Evolutionary conservation across 1,284 basidiomycete genomes (phyloP).

Genomic region (Bondarzewia mesenterica): DNA sequence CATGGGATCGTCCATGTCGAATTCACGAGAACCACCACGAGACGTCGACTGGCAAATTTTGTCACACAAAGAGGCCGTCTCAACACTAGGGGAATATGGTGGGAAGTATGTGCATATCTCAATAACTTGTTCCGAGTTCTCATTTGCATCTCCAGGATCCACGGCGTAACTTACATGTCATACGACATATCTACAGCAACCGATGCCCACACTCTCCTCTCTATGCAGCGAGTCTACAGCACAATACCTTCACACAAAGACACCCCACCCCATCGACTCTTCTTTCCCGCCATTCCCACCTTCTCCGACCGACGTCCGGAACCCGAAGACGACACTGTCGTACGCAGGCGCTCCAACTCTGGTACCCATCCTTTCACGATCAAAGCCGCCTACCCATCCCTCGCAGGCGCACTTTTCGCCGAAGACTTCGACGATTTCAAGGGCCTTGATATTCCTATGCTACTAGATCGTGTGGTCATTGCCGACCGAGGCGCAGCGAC

Average conservation of each 20-base stretch:
- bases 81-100: constrained; percentile 20
- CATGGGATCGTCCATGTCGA: constrained; percentile 38
- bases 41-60: constrained; percentile 50
- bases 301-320: constrained; percentile 47
- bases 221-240: constrained; percentile 74
- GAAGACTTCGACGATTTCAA: constrained; percentile 75
- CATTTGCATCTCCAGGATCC: constrained; percentile 33
- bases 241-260: constrained; percentile 42
- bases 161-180: constrained; percentile 49
- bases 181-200: constrained; percentile 30
- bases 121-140: constrained; percentile 2
- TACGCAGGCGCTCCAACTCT: constrained; percentile 37
- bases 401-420: constrained; percentile 50
- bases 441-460: constrained; percentile 56
- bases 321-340: constrained; percentile 34
- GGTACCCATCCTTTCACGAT: constrained; percentile 58
- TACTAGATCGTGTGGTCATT: constrained; percentile 71
- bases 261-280: constrained; percentile 60
- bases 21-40: constrained; percentile 35
- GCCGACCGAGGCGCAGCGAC: constrained; percentile 66
- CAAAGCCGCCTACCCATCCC: constrained; percentile 67
- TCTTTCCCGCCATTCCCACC: constrained; percentile 60
- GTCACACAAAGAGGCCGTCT: constrained; percentile 16
- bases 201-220: constrained; percentile 68
- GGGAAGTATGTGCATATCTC: constrained; percentile 20